Conservation (phyloP, 495 filamentous ascomycete species). For the Bryoglossum gracile region DNA sequence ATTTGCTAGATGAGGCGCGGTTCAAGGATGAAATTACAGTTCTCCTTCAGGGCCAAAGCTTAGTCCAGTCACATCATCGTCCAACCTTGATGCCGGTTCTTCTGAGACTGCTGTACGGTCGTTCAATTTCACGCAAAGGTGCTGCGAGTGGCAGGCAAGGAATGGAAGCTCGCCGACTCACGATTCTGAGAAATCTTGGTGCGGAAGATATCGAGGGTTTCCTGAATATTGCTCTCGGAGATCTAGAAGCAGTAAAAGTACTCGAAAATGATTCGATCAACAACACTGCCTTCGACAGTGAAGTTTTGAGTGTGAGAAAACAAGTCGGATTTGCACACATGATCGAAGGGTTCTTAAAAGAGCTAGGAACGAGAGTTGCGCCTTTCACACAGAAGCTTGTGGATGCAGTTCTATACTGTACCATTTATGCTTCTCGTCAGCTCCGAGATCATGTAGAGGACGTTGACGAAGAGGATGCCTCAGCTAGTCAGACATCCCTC, state of each 20-base stretch:
- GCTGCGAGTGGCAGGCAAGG: constrained; percentile 50
- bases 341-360: constrained; percentile 79
- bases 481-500: constrained; percentile 43
- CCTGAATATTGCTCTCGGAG: constrained; percentile 72
- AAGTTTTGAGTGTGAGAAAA: constrained; percentile 58
- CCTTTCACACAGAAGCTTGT: constrained; percentile 56
- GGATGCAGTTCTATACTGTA: constrained; percentile 70
- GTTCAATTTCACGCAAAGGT: constrained; percentile 76
- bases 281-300: constrained; percentile 40
- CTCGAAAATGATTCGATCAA: constrained; percentile 44
- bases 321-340: constrained; percentile 86
- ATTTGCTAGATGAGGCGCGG: constrained; percentile 80
- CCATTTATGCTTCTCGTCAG: constrained; percentile 60
- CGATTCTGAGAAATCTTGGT: constrained; percentile 41
- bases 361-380: constrained; percentile 61
- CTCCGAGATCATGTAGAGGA: constrained; percentile 32
- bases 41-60: constrained; percentile 75
- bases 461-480: constrained; percentile 39
- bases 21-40: constrained; percentile 89
- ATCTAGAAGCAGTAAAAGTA: constrained; percentile 52
- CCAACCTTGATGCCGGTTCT: constrained; percentile 71
- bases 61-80: constrained; percentile 67
- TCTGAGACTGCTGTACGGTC: constrained; percentile 81
- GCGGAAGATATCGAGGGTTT: constrained; percentile 66
- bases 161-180: constrained; percentile 56